phyloP scores from a whole-genome alignment of 2,329 filamentous ascomycete genomes.

The Cadophora gregata region DNA sequence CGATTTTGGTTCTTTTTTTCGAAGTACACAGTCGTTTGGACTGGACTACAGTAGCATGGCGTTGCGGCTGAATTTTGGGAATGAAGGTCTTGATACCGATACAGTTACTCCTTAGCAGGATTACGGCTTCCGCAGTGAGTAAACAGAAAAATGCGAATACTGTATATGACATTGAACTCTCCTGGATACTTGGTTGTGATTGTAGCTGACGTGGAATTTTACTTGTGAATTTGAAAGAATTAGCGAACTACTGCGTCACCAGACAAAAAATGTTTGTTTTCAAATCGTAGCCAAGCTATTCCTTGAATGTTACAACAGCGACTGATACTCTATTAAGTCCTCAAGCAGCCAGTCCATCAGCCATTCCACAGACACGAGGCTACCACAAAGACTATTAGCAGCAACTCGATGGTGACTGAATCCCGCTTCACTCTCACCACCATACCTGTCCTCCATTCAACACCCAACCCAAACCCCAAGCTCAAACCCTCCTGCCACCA shows the following conservation, averaged over 20 bases:
- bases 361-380: no score
- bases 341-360: no score
- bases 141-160: neutral
- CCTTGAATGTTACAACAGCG: no score
- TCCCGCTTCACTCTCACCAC: neutral
- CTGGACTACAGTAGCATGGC: conserved; percentile 9
- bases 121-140: neutral
- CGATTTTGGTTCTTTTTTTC: neutral
- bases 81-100: neutral
- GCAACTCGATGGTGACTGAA: no score
- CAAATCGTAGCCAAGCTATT: no score
- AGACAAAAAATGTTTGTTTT: no score
- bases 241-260: no score
- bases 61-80: conserved; percentile 5
- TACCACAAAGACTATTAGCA: no score
- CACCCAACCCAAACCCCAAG: neutral
- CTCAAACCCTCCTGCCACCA: conserved; percentile 44
- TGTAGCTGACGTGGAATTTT: no score
- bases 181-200: neutral
- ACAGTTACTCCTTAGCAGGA: neutral
- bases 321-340: no score
- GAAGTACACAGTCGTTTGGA: conserved; percentile 9
- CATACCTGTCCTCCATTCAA: neutral
- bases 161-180: neutral
- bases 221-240: no score